Conservation (phyloP, 495 filamentous ascomycete species). For the Penicillium steckii region DNA sequence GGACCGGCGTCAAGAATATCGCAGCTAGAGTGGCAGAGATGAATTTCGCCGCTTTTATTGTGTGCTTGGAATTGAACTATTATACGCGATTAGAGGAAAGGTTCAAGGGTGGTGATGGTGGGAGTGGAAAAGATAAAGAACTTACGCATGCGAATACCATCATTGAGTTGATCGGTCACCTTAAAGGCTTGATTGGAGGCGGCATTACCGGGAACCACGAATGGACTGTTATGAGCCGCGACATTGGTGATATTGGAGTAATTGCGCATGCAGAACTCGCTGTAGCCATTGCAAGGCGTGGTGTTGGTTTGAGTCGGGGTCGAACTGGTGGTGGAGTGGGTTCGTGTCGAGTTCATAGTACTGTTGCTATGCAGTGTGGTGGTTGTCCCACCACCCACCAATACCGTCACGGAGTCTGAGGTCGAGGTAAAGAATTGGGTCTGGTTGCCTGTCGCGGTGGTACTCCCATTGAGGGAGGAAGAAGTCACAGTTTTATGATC, state of each 20-base stretch:
- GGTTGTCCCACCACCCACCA: conserved; percentile 34
- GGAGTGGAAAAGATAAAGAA: neutral
- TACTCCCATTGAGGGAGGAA: conserved; percentile 18
- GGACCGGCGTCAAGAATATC: conserved; percentile 76
- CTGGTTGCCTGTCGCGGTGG: conserved; percentile 28
- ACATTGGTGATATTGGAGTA: conserved; percentile 92
- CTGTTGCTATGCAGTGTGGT: conserved; percentile 45
- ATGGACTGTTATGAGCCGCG: conserved; percentile 85
- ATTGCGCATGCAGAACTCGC: conserved; percentile 76
- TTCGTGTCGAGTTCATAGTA: conserved; percentile 39
- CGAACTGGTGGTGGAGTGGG: conserved; percentile 31
- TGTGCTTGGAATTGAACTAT: conserved; percentile 83
- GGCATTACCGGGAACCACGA: conserved; percentile 63
- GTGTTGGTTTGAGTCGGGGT: conserved; percentile 60
- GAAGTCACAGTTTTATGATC: conserved; percentile 15
- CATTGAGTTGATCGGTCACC: conserved; percentile 75
- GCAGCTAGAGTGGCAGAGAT: conserved; percentile 76
- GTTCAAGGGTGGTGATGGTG: neutral
- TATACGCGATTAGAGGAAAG: conserved; percentile 1
- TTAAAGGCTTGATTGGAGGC: conserved; percentile 74
- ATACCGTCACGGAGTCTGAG: conserved; percentile 37
- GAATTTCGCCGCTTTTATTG: conserved; percentile 57
- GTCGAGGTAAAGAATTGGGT: conserved; percentile 31
- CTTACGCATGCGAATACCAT: conserved; percentile 80
- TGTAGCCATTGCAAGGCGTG: conserved; percentile 80